Conservation (phyloP, 2,329 filamentous ascomycete genomes). For the Fusarium pseudocircinatum region DNA sequence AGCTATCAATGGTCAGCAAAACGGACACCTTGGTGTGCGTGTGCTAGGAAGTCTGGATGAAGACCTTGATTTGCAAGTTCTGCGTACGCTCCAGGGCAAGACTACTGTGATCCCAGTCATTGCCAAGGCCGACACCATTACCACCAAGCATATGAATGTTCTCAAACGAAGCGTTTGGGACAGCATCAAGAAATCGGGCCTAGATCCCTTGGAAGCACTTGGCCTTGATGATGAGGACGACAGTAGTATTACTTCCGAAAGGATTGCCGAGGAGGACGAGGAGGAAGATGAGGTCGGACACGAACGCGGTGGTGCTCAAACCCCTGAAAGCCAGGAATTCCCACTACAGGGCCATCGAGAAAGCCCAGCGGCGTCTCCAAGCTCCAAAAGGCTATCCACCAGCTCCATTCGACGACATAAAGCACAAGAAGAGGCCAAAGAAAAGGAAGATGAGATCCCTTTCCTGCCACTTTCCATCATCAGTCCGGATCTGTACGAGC, state of each 20-base stretch:
- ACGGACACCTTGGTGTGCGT: conserved; percentile 55
- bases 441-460: conserved; percentile 67
- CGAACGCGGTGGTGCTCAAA: conserved; percentile 34
- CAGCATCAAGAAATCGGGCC: conserved; percentile 82
- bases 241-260: conserved; percentile 63
- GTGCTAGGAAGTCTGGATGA: conserved; percentile 80
- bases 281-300: conserved; percentile 35
- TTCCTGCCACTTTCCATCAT: conserved; percentile 92
- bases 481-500: conserved; percentile 91
- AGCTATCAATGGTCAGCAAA: conserved; percentile 61
- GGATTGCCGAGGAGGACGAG: conserved; percentile 65
- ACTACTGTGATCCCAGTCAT: conserved; percentile 96
- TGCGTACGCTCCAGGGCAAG: conserved; percentile 88
- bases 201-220: conserved; percentile 89
- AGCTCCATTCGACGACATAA: conserved; percentile 58
- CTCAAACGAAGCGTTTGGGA: conserved; percentile 92
- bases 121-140: conserved; percentile 96
- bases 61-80: conserved; percentile 87
- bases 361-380: conserved; percentile 49
- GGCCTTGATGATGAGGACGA: conserved; percentile 81
- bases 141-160: conserved; percentile 91
- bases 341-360: conserved; percentile 49
- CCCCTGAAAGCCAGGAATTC: conserved; percentile 49
- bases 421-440: conserved; percentile 56
- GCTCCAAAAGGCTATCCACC: conserved; percentile 58